Base-by-base conservation (phyloP, 257 asterid genomes). In the Marsdenia floribunda region DNA sequence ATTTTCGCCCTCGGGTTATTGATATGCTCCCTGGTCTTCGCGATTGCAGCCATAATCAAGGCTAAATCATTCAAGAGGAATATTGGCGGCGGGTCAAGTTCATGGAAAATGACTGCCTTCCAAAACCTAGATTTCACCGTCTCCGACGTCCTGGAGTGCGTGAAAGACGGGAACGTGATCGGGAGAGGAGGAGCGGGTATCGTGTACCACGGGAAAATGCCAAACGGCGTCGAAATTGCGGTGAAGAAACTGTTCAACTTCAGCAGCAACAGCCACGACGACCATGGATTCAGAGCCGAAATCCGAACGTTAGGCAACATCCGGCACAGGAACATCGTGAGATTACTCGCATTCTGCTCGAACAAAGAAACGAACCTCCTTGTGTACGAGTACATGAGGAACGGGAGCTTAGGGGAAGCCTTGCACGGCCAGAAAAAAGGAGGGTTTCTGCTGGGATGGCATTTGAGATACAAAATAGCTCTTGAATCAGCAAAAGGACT, bases 111-210 rank as follows among this genome's bases (percentile, higher is more conserved):
- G 97, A 94, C 97, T 3, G 81, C 93, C n/a, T 94, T 94, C 79
- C 97, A 86, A 66, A 90, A 88, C 82, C 82, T 92, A 57, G 95
- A 88, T 3, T 94, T 94, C 86, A 60, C 89, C 0, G 95, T 88
- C 6, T 73, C 88, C 0, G 96, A 94, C 16, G 87, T 94, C 59
- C 85, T 89, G 29, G 98, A 94, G 76, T 90, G 97, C 61, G 89
- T 90, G 19, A 92, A 92, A 76, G 98, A 94, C 5, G 97, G 98
- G 6, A 94, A 92, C 13, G 92, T 90, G 72, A 89, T 94, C n/a
- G 98, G 98, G 59, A 70, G 92, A 53, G 98, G 98, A 47, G 98
- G 98, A 21, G 97, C 93, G 0, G 98, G 98, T 71, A 77, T 94
- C 11, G 98, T 94, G 37, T 94, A 91, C 87, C 94, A 91, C 8